Conservation (phyloP, 1,139 yeast species). For the Meyerozyma elateridarum region DNA sequence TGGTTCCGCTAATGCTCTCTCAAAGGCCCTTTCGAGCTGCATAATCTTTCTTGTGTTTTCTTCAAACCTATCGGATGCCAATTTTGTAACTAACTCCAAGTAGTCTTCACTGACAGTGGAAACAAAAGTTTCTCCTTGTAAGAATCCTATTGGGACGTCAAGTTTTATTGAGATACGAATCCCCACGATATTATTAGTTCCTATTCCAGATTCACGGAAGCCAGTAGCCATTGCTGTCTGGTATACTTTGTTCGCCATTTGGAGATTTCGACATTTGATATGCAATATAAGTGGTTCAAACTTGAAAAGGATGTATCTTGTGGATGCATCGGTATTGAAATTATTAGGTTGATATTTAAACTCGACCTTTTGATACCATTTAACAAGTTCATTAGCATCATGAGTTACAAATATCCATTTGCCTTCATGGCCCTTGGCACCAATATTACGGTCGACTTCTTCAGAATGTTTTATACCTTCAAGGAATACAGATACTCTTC, state of each 20-base stretch:
- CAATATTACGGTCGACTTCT: conserved; percentile 40
- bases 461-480: conserved; percentile 49
- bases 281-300: conserved; percentile 84
- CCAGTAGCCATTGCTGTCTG: conserved; percentile 80
- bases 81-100: conserved; percentile 40
- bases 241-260: conserved; percentile 57
- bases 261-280: conserved; percentile 65
- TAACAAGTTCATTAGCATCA: conserved; percentile 42
- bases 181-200: conserved; percentile 73
- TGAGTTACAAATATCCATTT: conserved; percentile 83
- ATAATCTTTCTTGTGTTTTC: conserved; percentile 59
- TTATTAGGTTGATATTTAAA: conserved; percentile 18
- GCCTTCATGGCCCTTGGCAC: conserved; percentile 86
- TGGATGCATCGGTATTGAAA: conserved; percentile 11
- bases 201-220: conserved; percentile 82
- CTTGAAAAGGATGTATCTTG: conserved; percentile 63
- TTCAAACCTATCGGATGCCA: conserved; percentile 54
- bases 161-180: conserved; percentile 66
- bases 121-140: conserved; percentile 22
- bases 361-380: conserved; percentile 44
- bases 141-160: conserved; percentile 69
- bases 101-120: conserved; percentile 49
- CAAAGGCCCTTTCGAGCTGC: conserved; percentile 42
- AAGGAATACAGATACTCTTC: conserved; percentile 73
- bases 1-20: conserved; percentile 17